A percentile compares a stretch with the other conserved stretches of the same genome.
Evolutionary conservation across 1,284 basidiomycete genomes (phyloP).

Genomic region (Sanguinoderma infundibulare): DNA sequence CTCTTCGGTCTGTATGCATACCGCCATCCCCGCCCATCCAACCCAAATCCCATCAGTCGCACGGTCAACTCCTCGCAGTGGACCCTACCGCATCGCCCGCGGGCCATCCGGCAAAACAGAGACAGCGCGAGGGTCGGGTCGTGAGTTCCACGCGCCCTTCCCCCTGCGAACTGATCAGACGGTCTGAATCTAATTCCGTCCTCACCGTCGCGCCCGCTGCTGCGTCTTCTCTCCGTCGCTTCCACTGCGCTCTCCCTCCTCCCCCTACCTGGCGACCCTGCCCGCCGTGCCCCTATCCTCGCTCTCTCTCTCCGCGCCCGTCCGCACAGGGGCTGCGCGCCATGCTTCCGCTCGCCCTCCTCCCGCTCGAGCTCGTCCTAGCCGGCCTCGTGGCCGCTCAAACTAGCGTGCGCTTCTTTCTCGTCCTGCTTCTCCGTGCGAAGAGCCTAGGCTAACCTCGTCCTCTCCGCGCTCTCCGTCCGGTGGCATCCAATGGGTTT

Average conservation of each 20-base stretch:
- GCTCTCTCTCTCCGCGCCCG: too few species aligned
- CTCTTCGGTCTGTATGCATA: too few species aligned
- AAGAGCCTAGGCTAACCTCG: background rate
- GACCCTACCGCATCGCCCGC: too few species aligned
- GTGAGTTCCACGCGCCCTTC: too few species aligned
- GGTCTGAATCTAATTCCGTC: too few species aligned
- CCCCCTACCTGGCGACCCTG: background rate
- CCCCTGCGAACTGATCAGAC: too few species aligned
- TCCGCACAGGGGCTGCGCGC: conserved; percentile 4
- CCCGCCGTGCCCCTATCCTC: background rate
- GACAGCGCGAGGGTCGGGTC: too few species aligned
- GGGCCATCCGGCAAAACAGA: too few species aligned
- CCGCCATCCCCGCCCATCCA: too few species aligned
- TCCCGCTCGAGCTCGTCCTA: conserved; percentile 12
- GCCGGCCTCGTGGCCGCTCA: conserved; percentile 13
- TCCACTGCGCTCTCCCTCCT: background rate
- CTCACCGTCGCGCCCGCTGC: too few species aligned
- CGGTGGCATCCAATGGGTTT: background rate
- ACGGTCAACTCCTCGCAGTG: too few species aligned
- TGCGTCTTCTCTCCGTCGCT: background rate
- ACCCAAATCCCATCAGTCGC: too few species aligned
- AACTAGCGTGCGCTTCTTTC: conserved; percentile 15
- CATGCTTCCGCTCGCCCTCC: conserved; percentile 14
- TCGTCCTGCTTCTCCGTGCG: conserved; percentile 2
- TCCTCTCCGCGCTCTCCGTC: background rate